Base-by-base conservation (phyloP, 2,329 filamentous ascomycete species). In the Stromatinia cepivora region DNA sequence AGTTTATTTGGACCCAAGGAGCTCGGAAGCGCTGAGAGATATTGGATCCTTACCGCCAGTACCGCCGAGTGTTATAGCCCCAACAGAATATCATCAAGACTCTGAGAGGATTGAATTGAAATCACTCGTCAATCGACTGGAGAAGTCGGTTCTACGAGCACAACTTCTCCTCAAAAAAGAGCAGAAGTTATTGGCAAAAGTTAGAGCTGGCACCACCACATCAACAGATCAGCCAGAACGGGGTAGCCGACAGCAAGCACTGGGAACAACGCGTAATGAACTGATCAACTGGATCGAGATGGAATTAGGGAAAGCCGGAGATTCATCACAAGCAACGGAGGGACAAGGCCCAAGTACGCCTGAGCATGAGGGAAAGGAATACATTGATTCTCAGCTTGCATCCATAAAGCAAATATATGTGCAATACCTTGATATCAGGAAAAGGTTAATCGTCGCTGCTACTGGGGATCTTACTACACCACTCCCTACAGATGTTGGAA, bases 251-350 rank as follows among this genome's bases (percentile, higher is more conserved):
- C 57, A 87, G 3, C 80, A 82, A 61, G 88, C 88, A 20, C 79
- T 90, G 13, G 83, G 82, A 54, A 80, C 80, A 10, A 86, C 88
- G 15, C 83, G 88, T 22, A 84, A 85, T 65, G 85, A 87, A 71
- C 81, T 90, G 64, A 90, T 90, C 70, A 81, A 79, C 69, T 90
- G 88, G 88, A 89, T 90, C 69, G 88, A 90, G 77, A 80, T 79
- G 7, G 88, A 90, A 76, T 79, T 90, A 31, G 80, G 82, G 65
- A 86, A 85, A 67, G 86, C 86, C 22, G 74, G 73, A 42, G 76
- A 78, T 17, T 57, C 61, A 10, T 54, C 72, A 1, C 81, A 82
- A 6, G 79, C 79, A 31, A 76, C 78, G 1, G 79, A 77, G 28
- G 69, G 70, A 22, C 28, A 64, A 59, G 28, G 69, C 22, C 6